Evolutionary conservation across 371 early-diverging fungal species (phyloP), one percentile per base, ranked within the genome.

Genomic region (Apophysomyces trapeziformis): DNA sequence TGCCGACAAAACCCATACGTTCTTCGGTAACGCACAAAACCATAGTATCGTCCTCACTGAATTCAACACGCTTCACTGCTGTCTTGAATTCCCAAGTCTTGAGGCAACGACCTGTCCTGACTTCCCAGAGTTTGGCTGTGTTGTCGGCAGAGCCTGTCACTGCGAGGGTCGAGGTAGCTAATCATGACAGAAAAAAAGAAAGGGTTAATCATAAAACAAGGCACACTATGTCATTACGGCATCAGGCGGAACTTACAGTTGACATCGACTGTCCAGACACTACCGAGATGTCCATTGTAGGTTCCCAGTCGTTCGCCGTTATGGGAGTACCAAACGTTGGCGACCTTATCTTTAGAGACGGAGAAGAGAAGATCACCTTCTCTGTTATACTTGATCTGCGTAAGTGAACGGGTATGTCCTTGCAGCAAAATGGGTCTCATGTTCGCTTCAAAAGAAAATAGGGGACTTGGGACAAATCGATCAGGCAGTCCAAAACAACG

Each of bases 351-450:
- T 85, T 98, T 99, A 35, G 96, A 93, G 57, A 92, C 94, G 4
- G 97, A 91, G 85, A 99, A 99, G 67, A 99, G 84, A 60, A 99
- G 86, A 85, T 99, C 99, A 64, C 99, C 99, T 73, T 99, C 99
- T 58, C 88, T 73, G 89, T 99, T 99, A 91, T 98, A 99, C 83
- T 95, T 96, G 78, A 99, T 90, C 77, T 96, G 95, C 59, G 99
- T 99, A 67, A 99, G 86, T 56, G 99, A 92, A 86, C 99, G 95
- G 56, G 90, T 91, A 84, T 99, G 99, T 38, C 98, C 99, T 88
- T 93, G 93, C 64, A 97, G 88, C 63, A 98, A 83, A 84, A 97
- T 96, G 61, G 99, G 99, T 73, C 93, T 86, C 96, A 88, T 84
- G 65, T 26, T 26, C 32, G 36, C 58, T 16, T 2, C 11, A 61